Base-by-base conservation (phyloP, 306 rosid genomes). In the Vigna hirtella region DNA sequence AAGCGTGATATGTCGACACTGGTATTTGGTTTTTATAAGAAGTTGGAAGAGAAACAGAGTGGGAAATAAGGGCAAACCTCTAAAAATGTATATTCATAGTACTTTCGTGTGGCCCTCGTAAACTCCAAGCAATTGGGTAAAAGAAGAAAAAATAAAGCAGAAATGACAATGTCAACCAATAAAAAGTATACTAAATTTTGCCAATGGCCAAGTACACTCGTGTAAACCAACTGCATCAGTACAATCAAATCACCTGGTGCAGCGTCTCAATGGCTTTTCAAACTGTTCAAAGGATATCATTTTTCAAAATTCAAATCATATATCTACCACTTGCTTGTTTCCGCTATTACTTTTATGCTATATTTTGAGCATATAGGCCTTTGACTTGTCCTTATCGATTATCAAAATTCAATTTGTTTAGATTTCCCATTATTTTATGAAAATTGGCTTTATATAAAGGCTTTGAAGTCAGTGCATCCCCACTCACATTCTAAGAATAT, bases 131-230 rank as follows among this genome's bases (percentile, higher is more conserved):
- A 10, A 11, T 17, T 10, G 57, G 55, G 52, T 34, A 2, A 7
- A 68, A 36, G n/a, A 45, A 49, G 43, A 62, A 6, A 56, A 55
- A 1, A 30, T 17, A 9, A 0, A 40, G 28, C 0, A 4, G 50
- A 45, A 16, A 50, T 51, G 61, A 40, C 43, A 64, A 65, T 69
- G 87, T 83, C 86, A 90, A 86, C 61, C 13, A 1, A 26, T 75
- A 70, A 70, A 68, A 76, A 42, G 0, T 34, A 66, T 79, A 72
- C 79, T n/a, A 85, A 78, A 81, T 3, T 77, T 51, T 79, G 66
- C 34, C 83, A 73, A 72, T 4, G 49, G 75, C 69, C 77, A 51
- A 66, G 49, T 62, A 70, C 51, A 45, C 65, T 40, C 7, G 30
- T 66, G 59, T 12, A 42, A 40, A 32, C 77, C 63, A 17, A 14